Evolutionary conservation across 345 rosid genomes (phyloP).

Genomic region (Viola odorata): DNA sequence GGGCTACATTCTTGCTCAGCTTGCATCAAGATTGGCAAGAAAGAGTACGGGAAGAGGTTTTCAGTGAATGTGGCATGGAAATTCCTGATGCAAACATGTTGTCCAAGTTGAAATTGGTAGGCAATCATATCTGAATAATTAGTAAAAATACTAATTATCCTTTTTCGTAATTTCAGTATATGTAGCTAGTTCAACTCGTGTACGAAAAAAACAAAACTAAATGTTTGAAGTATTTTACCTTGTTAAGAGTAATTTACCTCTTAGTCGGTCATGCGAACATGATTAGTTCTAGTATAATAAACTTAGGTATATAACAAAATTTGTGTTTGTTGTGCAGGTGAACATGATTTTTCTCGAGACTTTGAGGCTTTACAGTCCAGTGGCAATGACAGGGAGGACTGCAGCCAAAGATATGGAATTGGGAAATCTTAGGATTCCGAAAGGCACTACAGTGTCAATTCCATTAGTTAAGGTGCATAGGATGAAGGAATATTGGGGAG

Average conservation of each 20-base stretch:
- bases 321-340: conserved; percentile 25
- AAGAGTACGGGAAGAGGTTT: conserved; percentile 47
- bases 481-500: conserved; percentile 49
- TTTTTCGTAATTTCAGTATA: too few relatives aligned
- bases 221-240: too few relatives aligned
- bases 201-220: too few relatives aligned
- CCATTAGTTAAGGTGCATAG: conserved; percentile 33
- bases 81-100: conserved; percentile 37
- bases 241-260: too few relatives aligned
- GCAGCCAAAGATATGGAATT: conserved; percentile 36
- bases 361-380: conserved; percentile 54
- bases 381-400: conserved; percentile 23
- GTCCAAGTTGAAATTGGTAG: conserved; percentile 43
- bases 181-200: too few relatives aligned
- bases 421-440: conserved; percentile 47
- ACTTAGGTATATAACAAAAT: too few relatives aligned
- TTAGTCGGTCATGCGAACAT: too few relatives aligned
- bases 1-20: conserved; percentile 51
- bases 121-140: too few relatives aligned
- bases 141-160: too few relatives aligned
- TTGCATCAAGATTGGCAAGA: conserved; percentile 50
- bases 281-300: too few relatives aligned
- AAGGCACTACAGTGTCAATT: conserved; percentile 24
- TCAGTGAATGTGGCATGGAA: conserved; percentile 33
- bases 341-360: conserved; percentile 57